A percentile compares a stretch with the other conserved stretches of the same genome.
These are phyloP conservation scores for Neckera pumila DNA, from an alignment of 225 moss, liverwort and hornwort species.

Conservation along the genomic window DNA sequence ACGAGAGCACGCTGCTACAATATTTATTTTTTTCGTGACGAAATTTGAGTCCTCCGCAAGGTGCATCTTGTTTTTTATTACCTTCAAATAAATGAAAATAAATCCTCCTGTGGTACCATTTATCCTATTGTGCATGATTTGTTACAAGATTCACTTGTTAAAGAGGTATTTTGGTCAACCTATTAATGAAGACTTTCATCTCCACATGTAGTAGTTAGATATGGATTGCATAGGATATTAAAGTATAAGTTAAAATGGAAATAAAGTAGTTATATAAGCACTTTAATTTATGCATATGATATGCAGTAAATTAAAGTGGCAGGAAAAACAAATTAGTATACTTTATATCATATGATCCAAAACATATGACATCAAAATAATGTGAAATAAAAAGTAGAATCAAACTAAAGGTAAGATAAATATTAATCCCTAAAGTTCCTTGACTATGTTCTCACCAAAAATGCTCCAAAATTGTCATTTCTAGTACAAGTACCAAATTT, in stretches of 20 bases:
- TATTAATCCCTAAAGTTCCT: no score
- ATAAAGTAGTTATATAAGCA: neutral
- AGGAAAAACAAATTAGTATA: neutral
- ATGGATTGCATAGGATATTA: neutral
- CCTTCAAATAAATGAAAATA: neutral
- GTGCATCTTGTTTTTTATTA: neutral
- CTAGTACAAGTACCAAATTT: no score
- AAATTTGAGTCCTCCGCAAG: neutral
- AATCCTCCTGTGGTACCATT: no score
- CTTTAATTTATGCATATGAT: neutral
- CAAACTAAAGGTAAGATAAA: neutral
- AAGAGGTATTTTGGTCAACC: neutral
- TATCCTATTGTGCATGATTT: neutral
- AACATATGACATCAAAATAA: neutral
- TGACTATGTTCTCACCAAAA: no score
- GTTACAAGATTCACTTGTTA: neutral
- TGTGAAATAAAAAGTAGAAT: neutral
- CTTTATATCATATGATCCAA: neutral
- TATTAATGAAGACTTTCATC: neutral
- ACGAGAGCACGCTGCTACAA: neutral
- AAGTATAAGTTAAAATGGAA: neutral
- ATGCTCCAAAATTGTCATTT: no score
- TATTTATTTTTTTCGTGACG: neutral
- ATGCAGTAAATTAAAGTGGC: neutral
- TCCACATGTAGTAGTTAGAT: neutral